Base-by-base conservation (phyloP, 805 yeast genomes). In the Tetrapisispora phaffii region DNA sequence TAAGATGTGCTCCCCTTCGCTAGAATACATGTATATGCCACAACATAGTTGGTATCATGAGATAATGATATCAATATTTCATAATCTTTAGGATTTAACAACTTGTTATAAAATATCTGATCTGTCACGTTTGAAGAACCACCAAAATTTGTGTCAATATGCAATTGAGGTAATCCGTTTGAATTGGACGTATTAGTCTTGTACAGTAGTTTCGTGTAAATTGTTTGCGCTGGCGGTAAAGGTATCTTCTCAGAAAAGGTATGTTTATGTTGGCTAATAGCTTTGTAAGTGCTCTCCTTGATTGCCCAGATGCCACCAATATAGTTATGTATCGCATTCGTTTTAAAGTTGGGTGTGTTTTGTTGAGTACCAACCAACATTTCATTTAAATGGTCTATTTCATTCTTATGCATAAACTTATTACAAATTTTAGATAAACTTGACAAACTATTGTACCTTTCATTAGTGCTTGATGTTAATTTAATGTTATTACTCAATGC, bases 241-340 rank as follows among this genome's bases (percentile, higher is more conserved):
- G 41, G 39, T 5, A 44, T 23, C 5, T 37, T 12, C 1, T 55
- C 53, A 4, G 53, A 47, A 38, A 29, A 50, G 17, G 46, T 39
- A 10, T 7, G 12, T 26, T 6, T 28, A 17, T 38, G 41, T 16
- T 38, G 32, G 6, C 47, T 36, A 21, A 62, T 39, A 1, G 61
- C 52, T 44, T 62, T 62, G 20, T 48, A 52, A 2, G 50, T 9
- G 3, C 63, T 49, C 44, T 62, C 67, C 44, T 62, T 62, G 2
- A 56, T 40, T 4, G 65, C 63, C 67, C 67, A 62, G 15, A 61
- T 42, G 4, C 67, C 64, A 9, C 59, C 59, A 3, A 57, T 41
- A 46, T 57, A 62, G 7, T 42, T 46, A 1, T 39, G 22, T 21
- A 35, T 29, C 12, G 21, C 21, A 6, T 7, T 13, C 12, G 20